Base-by-base conservation (phyloP, 1,284 basidiomycete species). In the Apiotrichum gamsii region DNA sequence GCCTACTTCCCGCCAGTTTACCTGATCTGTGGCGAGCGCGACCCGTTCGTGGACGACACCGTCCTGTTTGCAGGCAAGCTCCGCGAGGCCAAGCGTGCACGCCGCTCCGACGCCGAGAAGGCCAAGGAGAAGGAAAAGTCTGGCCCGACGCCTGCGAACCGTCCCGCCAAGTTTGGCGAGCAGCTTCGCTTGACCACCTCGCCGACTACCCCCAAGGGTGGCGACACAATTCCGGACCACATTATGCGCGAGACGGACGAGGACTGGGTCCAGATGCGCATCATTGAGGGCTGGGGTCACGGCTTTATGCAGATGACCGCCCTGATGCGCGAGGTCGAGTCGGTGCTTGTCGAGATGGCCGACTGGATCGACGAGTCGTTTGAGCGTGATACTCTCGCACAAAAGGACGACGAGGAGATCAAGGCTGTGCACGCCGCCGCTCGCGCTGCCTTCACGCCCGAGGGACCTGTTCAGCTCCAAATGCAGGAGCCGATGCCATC, bases 41-140 rank as follows among this genome's bases (percentile, higher is more conserved):
- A 96, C 65, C 93, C 93, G 0, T 90, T 97, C 60, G 90, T 95
- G 23, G 91, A 95, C 71, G 91, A 95, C 69, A 91, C 87, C 0
- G 66, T 97, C 53, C 87, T 97, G 58, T 90, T 96, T 65, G 90
- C 91, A 1, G 94, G 91, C 9, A 83, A 89, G 33, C 79, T 97
- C 16, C 79, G 93, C 19, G 89, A 95, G 67, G 93, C 94, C 11
- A 95, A 95, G 74, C 80, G 87, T 15, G 80, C 80, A 3, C 80
- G 87, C 30, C 85, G 83, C 64, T 74, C 77, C 16, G 84, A 89
- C 51, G 74, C 61, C 13, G 71, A 65, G 56, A 61, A 43, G 52
- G 1, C 24, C 20, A 9, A 11, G 13, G 32, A 30, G 6, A 23
- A 35, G 11, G 32, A 30, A 4, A 23, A 35, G 11, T 28, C 25